These are phyloP conservation scores for Penicillium digitatum DNA, from an alignment of 2,329 filamentous ascomycete genomes.

Conservation along the genomic window DNA sequence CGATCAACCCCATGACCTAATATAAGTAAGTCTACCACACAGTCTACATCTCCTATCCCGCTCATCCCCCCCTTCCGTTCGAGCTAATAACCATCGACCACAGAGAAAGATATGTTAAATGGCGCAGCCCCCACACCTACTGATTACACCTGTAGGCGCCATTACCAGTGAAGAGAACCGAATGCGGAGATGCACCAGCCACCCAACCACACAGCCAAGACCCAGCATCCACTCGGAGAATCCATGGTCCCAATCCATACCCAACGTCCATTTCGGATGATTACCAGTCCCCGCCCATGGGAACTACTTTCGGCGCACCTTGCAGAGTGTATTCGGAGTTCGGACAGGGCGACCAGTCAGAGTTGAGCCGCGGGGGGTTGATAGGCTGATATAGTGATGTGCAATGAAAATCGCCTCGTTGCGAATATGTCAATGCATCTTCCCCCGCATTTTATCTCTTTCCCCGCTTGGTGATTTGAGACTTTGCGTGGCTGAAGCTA, in stretches of 20 bases:
- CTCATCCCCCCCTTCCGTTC: too few species aligned
- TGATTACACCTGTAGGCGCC: neutral
- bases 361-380: neutral
- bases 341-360: neutral
- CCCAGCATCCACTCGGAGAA: neutral
- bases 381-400: neutral
- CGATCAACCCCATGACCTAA: too few species aligned
- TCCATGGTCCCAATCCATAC: neutral
- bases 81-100: too few species aligned
- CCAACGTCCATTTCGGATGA: neutral
- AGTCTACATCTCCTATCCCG: too few species aligned
- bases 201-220: neutral
- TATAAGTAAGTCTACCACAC: too few species aligned
- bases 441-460: slow-evolving; percentile 4
- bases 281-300: neutral
- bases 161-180: neutral
- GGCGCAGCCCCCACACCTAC: too few species aligned
- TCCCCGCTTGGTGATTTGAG: neutral
- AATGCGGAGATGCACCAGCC: neutral
- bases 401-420: too few species aligned
- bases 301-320: neutral
- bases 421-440: neutral
- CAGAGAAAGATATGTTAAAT: too few species aligned
- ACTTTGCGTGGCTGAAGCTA: neutral
- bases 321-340: neutral